Evolutionary conservation across 2,329 filamentous ascomycete genomes (phyloP), one percentile per base, ranked within the genome.

Genomic region (Fusarium paranaense): DNA sequence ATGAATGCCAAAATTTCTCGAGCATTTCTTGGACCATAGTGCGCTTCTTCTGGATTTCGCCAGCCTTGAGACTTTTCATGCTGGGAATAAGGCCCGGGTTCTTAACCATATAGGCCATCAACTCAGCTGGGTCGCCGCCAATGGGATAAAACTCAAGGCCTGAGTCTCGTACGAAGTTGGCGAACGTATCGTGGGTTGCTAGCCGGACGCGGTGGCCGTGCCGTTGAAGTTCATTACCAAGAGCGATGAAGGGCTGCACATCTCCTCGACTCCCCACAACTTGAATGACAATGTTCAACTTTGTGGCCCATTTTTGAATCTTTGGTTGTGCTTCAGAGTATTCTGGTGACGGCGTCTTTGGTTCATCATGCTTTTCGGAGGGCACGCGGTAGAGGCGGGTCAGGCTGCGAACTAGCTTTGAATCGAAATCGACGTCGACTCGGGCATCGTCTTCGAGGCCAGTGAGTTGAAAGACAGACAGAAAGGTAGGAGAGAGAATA

Each of bases 251-350:
- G 0, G 94, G 94, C 76, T 95, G 93, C 4, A 93, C 91, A 75
- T 96, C 93, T 20, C 93, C 93, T 56, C 93, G 87, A 10, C 90
- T 93, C 2, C 94, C 93, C 71, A 95, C 94, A 5, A 95, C 92
- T 87, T 94, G 94, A 69, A 95, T 91, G n/a, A 94, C 93, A 61
- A 95, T 92, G 80, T 95, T 95, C 4, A 71, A 62, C 27, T 59
- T 69, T 8, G 35, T 33, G 6, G 67, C 38, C 14, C 64, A 50
- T n/a, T 5, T n/a, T 0, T 50, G 45, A 27, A 47, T 9, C 4
- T 59, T 64, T 27, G 35, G 50, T 13, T 42, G 50, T 8, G 60
- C n/a, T 27, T 59, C 60, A 4, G 45, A 45, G 4, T 67, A 65
- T 3, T 60, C 38, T 4, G 67, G 64, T 7, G 6, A 16, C 4